Evolutionary conservation across 2,329 filamentous ascomycete genomes (phyloP).

Genomic region (Nemania bipapillata): DNA sequence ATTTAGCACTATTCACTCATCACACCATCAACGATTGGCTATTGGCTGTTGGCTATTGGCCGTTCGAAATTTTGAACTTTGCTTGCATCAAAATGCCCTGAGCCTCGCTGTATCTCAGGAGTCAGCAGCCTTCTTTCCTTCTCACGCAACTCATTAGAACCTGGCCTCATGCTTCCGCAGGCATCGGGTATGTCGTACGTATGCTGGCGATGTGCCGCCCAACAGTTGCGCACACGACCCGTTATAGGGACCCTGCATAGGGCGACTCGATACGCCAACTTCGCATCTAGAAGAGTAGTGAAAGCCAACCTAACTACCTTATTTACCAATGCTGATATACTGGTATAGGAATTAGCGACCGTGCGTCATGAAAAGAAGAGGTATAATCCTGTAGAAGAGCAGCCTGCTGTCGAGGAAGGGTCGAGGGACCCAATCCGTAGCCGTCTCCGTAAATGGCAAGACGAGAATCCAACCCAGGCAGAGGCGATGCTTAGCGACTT

Average conservation of each 20-base stretch:
- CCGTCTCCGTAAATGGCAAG: constrained; percentile 57
- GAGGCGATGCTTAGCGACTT: constrained; percentile 48
- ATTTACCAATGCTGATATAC: constrained; percentile 30
- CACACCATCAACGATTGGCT: too few species aligned
- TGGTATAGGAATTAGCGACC: constrained; percentile 45
- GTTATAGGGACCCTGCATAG: constrained; percentile 26
- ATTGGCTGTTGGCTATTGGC: neutral
- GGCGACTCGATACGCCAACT: constrained; percentile 18
- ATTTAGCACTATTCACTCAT: neutral
- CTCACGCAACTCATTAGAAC: neutral
- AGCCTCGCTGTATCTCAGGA: constrained; percentile 5
- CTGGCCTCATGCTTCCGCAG: constrained; percentile 44
- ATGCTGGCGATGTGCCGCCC: constrained; percentile 49
- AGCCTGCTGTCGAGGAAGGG: constrained; percentile 14
- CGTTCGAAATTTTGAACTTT: constrained; percentile 33
- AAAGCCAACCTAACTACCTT: constrained; percentile 4
- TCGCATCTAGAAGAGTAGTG: constrained; percentile 44
- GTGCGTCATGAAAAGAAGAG: constrained; percentile 39
- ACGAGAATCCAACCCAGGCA: constrained; percentile 49
- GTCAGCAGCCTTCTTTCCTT: neutral
- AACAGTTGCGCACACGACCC: constrained; percentile 30
- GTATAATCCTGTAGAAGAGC: constrained; percentile 12
- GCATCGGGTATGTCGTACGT: constrained; percentile 47
- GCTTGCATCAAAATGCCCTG: constrained; percentile 2
- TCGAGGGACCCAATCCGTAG: constrained; percentile 53